Evolutionary conservation across 148 eudicot species (phyloP).

Genomic region (Persicaria maculosa): DNA sequence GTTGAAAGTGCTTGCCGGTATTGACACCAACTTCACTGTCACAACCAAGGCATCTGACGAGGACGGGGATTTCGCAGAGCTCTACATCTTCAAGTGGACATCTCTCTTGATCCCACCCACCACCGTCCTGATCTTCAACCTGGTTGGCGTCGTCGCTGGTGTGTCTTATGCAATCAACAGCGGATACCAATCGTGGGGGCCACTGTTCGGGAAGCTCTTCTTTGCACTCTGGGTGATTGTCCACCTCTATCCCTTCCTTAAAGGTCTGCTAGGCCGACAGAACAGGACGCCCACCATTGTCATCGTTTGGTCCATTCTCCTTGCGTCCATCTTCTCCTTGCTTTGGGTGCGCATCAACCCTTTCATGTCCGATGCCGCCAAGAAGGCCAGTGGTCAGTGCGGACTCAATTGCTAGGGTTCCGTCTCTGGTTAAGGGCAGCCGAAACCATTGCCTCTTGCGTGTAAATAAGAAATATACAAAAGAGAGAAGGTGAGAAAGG

Average conservation of each 20-base stretch:
- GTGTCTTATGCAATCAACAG: slow-evolving; percentile 64
- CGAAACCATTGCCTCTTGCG: background rate
- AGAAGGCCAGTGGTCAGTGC: slow-evolving; percentile 32
- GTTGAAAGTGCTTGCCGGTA: slow-evolving; percentile 64
- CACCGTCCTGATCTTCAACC: slow-evolving; percentile 53
- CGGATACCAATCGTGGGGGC: slow-evolving; percentile 83
- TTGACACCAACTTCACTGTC: slow-evolving; percentile 76
- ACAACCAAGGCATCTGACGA: slow-evolving; percentile 71
- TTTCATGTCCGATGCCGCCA: slow-evolving; percentile 31
- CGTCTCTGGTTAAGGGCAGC: background rate
- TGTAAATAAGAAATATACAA: background rate
- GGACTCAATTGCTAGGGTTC: slow-evolving; percentile 38
- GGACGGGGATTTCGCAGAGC: slow-evolving; percentile 71
- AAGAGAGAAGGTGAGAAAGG: background rate
- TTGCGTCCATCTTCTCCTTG: slow-evolving; percentile 73
- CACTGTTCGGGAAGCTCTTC: slow-evolving; percentile 70
- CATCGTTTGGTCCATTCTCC: slow-evolving; percentile 71
- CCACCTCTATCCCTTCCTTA: slow-evolving; percentile 79
- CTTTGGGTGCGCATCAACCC: slow-evolving; percentile 78
- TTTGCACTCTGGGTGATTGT: slow-evolving; percentile 73
- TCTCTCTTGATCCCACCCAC: slow-evolving; percentile 74
- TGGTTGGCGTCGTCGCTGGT: slow-evolving; percentile 72
- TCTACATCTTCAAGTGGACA: slow-evolving; percentile 70
- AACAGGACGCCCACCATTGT: slow-evolving; percentile 76
- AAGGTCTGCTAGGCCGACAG: slow-evolving; percentile 69